A percentile compares a stretch with the other conserved stretches of the same genome.
phyloP scores from a whole-genome alignment of 1,139 yeast genomes.

The Geotrichum aggregatum region DNA sequence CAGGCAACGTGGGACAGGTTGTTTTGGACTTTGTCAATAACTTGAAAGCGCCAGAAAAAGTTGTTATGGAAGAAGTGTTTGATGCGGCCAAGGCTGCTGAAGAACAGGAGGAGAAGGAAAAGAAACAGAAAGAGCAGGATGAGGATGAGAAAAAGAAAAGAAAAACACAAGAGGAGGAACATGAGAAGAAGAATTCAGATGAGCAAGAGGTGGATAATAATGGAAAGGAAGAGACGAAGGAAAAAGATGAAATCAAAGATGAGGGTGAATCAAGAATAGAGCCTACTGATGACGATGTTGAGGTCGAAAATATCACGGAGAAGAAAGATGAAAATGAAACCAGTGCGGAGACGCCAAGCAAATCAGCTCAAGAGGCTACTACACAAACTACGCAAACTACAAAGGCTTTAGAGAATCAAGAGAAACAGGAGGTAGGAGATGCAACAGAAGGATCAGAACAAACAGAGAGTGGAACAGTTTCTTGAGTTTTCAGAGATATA shows the following conservation, averaged over 20 bases:
- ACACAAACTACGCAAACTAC: too few species aligned
- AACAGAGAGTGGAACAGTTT: slow-evolving; percentile 2
- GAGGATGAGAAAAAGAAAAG: slow-evolving; percentile 5
- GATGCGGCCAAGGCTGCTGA: slow-evolving; percentile 15
- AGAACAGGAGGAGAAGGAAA: slow-evolving; percentile 12
- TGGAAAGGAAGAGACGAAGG: slow-evolving; percentile 9
- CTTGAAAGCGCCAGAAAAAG: slow-evolving; percentile 13
- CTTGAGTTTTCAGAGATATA: too few species aligned
- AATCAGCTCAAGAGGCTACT: too few species aligned
- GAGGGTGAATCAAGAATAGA: too few species aligned
- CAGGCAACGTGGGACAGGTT: slow-evolving; percentile 61
- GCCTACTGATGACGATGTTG: too few species aligned
- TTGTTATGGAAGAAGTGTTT: slow-evolving; percentile 14
- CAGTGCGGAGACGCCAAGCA: too few species aligned
- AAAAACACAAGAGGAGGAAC: slow-evolving; percentile 18
- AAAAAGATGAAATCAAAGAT: slow-evolving; percentile 3
- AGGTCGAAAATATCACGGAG: too few species aligned
- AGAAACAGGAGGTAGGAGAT: too few species aligned
- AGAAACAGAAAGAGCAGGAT: slow-evolving; percentile 17
- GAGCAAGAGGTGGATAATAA: slow-evolving; percentile 15
- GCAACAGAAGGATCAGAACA: too few species aligned
- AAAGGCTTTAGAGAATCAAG: too few species aligned
- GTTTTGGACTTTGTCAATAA: slow-evolving; percentile 63
- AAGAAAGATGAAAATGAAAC: too few species aligned
- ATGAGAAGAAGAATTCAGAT: slow-evolving; percentile 3